A percentile compares a stretch with the other conserved stretches of the same genome.
Evolutionary conservation across 2,329 filamentous ascomycete genomes (phyloP).

Genomic region (Cordyceps militaris): DNA sequence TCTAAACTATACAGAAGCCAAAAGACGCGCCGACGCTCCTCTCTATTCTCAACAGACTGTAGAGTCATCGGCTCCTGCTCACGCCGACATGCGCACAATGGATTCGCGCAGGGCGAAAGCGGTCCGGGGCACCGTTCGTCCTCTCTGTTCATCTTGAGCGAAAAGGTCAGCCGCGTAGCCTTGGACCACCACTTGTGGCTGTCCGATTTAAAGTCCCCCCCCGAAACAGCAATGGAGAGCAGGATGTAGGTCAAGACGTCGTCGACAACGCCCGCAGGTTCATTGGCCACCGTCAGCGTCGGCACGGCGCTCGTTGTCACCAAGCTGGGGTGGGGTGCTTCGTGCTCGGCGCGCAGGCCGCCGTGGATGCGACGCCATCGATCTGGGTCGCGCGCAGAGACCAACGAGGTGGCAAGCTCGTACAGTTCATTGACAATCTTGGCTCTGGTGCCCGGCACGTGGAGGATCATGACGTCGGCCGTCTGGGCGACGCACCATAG

Average conservation of each 20-base stretch:
- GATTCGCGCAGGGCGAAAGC: slow-evolving; percentile 25
- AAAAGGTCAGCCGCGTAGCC: slow-evolving; percentile 31
- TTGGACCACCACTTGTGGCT: slow-evolving; percentile 42
- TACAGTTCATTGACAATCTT: slow-evolving; percentile 33
- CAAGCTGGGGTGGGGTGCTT: slow-evolving; percentile 22
- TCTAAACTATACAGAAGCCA: slow-evolving; percentile 43
- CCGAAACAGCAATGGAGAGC: slow-evolving; percentile 39
- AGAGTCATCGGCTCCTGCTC: slow-evolving; percentile 21
- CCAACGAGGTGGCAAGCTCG: slow-evolving; percentile 27
- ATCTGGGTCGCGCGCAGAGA: slow-evolving; percentile 30
- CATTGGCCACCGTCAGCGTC: slow-evolving; percentile 26
- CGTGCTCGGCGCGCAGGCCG: slow-evolving; percentile 27
- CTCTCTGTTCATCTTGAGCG: slow-evolving; percentile 31
- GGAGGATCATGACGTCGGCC: slow-evolving; percentile 36
- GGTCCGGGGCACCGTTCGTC: slow-evolving; percentile 27
- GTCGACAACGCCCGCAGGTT: slow-evolving; percentile 30
- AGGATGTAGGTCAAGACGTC: slow-evolving; percentile 40
- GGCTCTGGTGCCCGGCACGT: slow-evolving; percentile 33
- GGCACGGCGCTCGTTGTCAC: slow-evolving; percentile 21
- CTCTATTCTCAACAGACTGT: slow-evolving; percentile 33
- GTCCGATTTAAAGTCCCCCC: slow-evolving; percentile 42
- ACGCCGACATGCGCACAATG: slow-evolving; percentile 25
- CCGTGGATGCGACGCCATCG: slow-evolving; percentile 30
- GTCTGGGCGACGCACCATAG: slow-evolving; percentile 42
- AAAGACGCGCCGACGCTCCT: slow-evolving; percentile 40